Base-by-base conservation (phyloP, 2,329 filamentous ascomycete species). In the Claviceps arundinis region DNA sequence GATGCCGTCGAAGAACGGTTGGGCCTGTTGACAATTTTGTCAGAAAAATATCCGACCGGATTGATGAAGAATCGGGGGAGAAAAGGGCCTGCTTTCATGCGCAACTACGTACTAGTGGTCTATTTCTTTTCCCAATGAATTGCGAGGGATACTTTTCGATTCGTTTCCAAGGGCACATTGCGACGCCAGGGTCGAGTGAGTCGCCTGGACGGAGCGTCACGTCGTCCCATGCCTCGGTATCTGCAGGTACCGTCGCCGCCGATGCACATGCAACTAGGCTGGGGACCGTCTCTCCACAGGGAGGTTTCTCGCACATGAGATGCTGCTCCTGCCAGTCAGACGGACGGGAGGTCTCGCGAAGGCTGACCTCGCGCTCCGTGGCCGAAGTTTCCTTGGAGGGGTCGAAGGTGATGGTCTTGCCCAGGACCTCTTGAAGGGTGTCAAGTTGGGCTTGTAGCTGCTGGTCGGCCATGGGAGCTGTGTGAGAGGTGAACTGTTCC, bases 61-160 rank as follows among this genome's bases (percentile, higher is more conserved):
- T 24, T 24, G 24, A 24, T 24, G 30, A 34, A 34, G 4, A 34
- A 34, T 34, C 11, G 1, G 9, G 9, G 30, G 30, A 1, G 24
- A 26, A 26, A 34, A 34, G 9, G 9, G 9, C 30, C 30, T 34
- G 30, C 30, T 34, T 34, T 34, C 30, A 34, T 34, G 19, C 30
- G 1, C 46, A 5, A 37, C 3, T 11, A 40, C 59, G 58, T 64
- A 70, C 78, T 57, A 59, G 73, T 61, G 65, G 75, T 56, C 60
- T 67, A 60, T 78, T 85, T 54, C 53, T 55, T 54, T 73, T 73
- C 52, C 76, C 74, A 44, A 83, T 76, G 62, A 77, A 87, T 51
- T 67, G 72, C 56, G 77, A 73, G 0, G 80, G 78, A 58, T 84
- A 89, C 19, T 70, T 72, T 26, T 69, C 64, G 24, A 87, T 66